Evolutionary conservation across 1,139 yeast species (phyloP), one percentile per base, ranked within the genome.

Genomic region (Taphrina deformans): DNA sequence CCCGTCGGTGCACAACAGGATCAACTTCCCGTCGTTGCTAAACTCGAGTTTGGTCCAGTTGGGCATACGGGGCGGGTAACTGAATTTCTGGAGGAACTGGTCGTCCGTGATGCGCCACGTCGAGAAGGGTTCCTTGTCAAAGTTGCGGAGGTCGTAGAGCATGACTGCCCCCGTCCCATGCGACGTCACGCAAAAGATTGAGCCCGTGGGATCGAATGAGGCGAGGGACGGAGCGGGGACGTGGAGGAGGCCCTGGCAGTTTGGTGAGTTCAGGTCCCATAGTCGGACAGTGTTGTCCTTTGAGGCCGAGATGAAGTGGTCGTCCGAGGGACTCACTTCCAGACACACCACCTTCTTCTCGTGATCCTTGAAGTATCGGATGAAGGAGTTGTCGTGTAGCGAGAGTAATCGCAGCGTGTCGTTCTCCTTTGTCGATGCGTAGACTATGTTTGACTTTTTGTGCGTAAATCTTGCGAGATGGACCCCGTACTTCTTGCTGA

Each of bases 401-500:
- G 93, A 86, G 46, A 93, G 79, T 71, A 88, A 87, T 69, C 98
- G 70, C 23, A 79, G 72, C 1, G 78, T 74, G 68, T 87, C 87
- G 72, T 92, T 85, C 69, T 89, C 85, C 72, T 85, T 83, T 0
- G 98, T 89, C 2, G 97, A 88, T 0, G 96, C 92, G 73, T 89
- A 90, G 3, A 93, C 79, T 72, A 95, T 87, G 70, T 87, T 85
- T 66, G 85, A 81, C 51, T 85, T 87, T 55, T 83, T 81, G 72
- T 90, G 96, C 0, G 97, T 86, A 75, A 93, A 93, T 58, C 85
- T 80, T 1, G 97, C 97, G 50, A 89, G 77, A 72, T 89, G 91
- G 66, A 92, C 90, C 0, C 99, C 99, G 71, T 93, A 93, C 73
- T 93, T 93, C 76, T 90, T 93, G 26, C 96, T 87, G 69, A 85